Base-by-base conservation (phyloP, 108 stramenopile genomes). In the Conticribra weissflogii region DNA sequence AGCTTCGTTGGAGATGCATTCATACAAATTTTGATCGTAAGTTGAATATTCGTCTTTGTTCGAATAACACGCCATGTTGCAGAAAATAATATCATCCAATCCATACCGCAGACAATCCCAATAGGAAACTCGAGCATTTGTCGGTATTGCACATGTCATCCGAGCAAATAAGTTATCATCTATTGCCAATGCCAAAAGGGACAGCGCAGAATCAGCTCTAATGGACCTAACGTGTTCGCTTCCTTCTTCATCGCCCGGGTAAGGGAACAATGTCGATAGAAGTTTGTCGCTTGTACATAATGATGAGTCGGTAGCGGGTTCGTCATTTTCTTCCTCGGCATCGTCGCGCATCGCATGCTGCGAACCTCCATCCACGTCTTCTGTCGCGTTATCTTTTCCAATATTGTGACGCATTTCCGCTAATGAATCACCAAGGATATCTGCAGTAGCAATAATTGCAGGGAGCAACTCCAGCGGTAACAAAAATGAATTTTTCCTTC, bases 101-200 rank as follows among this genome's bases (percentile, higher is more conserved):
- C 61, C 66, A 17, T 32, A 49, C 24, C 47, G 34, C 33, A 76
- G 68, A 54, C 66, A 68, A 45, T 62, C 54, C 74, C 74, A 76
- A 47, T 76, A 76, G 0, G 66, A 50, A 19, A 47, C 23, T 49
- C 16, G 32, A 23, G 46, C 72, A 19, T 64, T 14, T 23, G 23
- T 48, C n/a, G 46, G 56, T 29, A 45, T 29, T 21, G n/a, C 23
- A 18, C 41, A 52, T 15, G 66, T 48, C 74, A 76, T 76, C 3
- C 66, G 66, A 36, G 9, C 47, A 47, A 32, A 29, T 23, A 66
- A 66, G 49, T 68, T 63, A 45, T 68, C 67, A 61, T 76, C 74
- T 1, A 76, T 76, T 8, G 74, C 66, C 54, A 76, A 76, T 67
- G 74, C 66, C 16, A 76, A 61, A 3, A 76, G 45, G 17, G 74